Base-by-base conservation (phyloP, 805 yeast species). In the Dipodascus geniculatus region DNA sequence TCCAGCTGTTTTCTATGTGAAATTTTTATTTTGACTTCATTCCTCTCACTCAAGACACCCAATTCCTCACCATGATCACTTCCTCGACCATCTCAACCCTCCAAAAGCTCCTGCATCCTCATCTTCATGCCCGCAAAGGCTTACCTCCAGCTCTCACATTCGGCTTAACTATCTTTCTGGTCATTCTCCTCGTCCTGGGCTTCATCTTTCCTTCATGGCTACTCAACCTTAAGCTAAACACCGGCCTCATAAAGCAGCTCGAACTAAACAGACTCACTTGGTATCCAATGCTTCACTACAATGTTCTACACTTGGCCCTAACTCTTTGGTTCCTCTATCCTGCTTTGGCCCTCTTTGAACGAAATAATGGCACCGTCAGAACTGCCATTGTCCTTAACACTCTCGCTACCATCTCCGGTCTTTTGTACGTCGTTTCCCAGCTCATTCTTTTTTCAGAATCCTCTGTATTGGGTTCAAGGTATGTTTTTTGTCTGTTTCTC, bases 331-430 rank as follows among this genome's bases (percentile, higher is more conserved):
- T 83, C 1, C 63, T 88, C 48, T 71, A 77, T 55, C 76, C 83
- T 0, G 80, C 85, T 20, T 65, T 87, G 61, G 71, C 82, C 11
- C 72, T 74, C 51, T 88, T 82, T 66, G 96, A 88, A 71, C 70
- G 74, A 54, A 65, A 68, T 22, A 83, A 87, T 62, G 97, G 96
- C 3, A 87, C 97, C 0, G 84, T 88, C 2, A 80, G 87, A 66
- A 85, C 96, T 2, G 96, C 95, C 2, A 73, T 89, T 49, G 82
- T 88, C 16, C 71, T 89, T 54, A 88, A 87, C 65, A 63, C 85
- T 23, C 67, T 84, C 50, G 86, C 95, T 1, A 81, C 83, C 1
- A 66, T 79, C 2, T 76, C 91, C 1, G 96, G 85, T 2, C 62
- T 87, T 42, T 76, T 79, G 48, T 83, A 77, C 67, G 76, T 84